Base-by-base conservation (phyloP, 2,329 filamentous ascomycete genomes). In the Ophiostoma novo-ulmi region DNA sequence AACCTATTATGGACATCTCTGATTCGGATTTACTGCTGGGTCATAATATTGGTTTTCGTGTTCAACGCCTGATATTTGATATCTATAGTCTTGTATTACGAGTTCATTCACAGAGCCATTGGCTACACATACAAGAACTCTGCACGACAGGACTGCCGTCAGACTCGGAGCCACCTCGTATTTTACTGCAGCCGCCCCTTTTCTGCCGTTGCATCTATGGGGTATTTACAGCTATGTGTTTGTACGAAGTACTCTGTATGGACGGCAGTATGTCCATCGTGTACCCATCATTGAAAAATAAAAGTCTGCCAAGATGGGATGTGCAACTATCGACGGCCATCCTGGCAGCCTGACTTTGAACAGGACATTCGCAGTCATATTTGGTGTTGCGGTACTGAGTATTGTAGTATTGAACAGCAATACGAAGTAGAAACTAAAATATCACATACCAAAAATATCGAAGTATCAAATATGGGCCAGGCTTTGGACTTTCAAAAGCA, bases 201-300 rank as follows among this genome's bases (percentile, higher is more conserved):
- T 22, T 58, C n/a, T 58, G 52, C 52, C n/a, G 52, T 58, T 58
- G 52, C 52, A 48, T 48, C 17, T 44, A 48, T 48, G 44, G 44
- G 5, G 17, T 48, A n/a, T 20, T n/a, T 20, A 6, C 5, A 31
- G 31, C 31, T 3, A 31, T 31, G 31, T 31, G 1, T 48, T 7
- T n/a, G 44, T 39, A 39, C 38, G 3, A 3, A n/a, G 44, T 48
- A 48, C 13, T 6, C 11, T 17, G 44, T 58, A 58, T 22, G 52
- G n/a, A 26, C n/a, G 52, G 22, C 22, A 22, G 52, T 13, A 22
- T 26, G 11, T 20, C 17, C 7, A 48, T 48, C n/a, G 44, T 20
- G 20, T 48, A 48, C n/a, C 5, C 44, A 26, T 13, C n/a, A 26
- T 14, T 26, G 52, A 10, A 58, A 17, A 58, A 26, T 13, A 4